These are phyloP conservation scores for Trichoderma sp. DNA, from an alignment of 2,329 filamentous ascomycete species.

Conservation along the genomic window DNA sequence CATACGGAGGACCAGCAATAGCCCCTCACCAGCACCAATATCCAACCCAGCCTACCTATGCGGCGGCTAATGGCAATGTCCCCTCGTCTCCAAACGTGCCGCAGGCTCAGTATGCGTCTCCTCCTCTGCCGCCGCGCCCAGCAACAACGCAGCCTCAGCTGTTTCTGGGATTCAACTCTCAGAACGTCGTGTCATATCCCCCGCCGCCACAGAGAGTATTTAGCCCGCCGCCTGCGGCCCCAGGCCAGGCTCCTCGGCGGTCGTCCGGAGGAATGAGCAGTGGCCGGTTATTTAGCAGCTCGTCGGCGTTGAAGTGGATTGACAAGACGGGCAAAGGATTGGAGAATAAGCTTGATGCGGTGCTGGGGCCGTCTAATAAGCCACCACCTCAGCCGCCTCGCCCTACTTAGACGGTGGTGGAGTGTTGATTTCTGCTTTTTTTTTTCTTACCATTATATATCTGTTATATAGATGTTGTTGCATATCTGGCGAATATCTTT, in stretches of 20 bases:
- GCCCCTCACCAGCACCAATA: conserved; percentile 17
- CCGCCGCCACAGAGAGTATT: conserved; percentile 38
- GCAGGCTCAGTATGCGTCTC: conserved; percentile 22
- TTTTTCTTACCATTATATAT: neutral
- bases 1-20: conserved; percentile 6
- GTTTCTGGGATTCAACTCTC: conserved; percentile 28
- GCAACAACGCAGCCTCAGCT: conserved; percentile 26
- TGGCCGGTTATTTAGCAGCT: conserved; percentile 35
- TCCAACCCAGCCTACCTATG: conserved; percentile 23
- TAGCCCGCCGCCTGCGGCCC: conserved; percentile 29
- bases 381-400: conserved; percentile 19
- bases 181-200: conserved; percentile 31
- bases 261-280: conserved; percentile 25
- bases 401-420: neutral
- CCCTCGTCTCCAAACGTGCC: neutral
- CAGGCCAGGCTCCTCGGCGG: conserved; percentile 21
- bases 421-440: neutral
- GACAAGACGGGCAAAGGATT: conserved; percentile 39
- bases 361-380: conserved; percentile 26
- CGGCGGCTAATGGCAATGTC: neutral
- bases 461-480: neutral
- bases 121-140: conserved; percentile 34
- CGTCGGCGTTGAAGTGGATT: conserved; percentile 39
- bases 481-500: neutral
- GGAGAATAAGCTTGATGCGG: conserved; percentile 37